Conservation (phyloP, 371 early-diverging fungal species). For the Apophysomyces elegans region DNA sequence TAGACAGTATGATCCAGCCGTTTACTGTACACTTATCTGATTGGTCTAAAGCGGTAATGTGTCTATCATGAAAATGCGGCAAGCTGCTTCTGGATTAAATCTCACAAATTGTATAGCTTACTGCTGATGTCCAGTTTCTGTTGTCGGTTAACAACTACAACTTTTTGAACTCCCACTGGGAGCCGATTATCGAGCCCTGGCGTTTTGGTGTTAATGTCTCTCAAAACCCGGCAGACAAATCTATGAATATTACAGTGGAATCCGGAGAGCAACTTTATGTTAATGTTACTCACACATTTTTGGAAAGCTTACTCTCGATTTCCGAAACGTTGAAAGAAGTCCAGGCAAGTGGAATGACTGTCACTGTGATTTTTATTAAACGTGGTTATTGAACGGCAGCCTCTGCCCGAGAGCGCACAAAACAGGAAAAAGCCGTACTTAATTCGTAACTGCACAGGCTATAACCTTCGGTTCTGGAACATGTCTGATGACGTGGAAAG, state of each 20-base stretch:
- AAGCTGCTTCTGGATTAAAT: not conserved
- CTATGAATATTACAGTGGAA: constrained; percentile 47
- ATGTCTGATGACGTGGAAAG: constrained; percentile 53
- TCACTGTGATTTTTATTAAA: not conserved
- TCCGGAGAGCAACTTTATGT: constrained; percentile 69
- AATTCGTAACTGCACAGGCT: constrained; percentile 78
- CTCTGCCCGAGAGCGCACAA: constrained; percentile 39
- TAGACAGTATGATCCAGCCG: constrained; percentile 71
- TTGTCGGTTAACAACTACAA: constrained; percentile 92
- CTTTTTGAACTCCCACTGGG: constrained; percentile 97
- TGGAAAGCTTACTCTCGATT: constrained; percentile 65
- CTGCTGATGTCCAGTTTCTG: constrained; percentile 72
- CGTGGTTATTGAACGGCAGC: constrained; percentile 13
- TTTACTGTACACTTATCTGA: constrained; percentile 69
- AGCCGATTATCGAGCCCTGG: constrained; percentile 96
- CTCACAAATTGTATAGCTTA: constrained; percentile 46
- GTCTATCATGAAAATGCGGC: not conserved
- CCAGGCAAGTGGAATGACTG: constrained; percentile 17
- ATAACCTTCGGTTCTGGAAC: constrained; percentile 78
- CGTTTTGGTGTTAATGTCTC: constrained; percentile 43
- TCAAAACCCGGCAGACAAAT: constrained; percentile 35
- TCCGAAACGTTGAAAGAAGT: constrained; percentile 34
- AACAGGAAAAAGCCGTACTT: constrained; percentile 65
- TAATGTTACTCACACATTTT: constrained; percentile 74
- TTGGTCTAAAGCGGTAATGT: constrained; percentile 67